phyloP scores from a whole-genome alignment of 2,329 filamentous ascomycete genomes.

The Helotiales sp. region DNA sequence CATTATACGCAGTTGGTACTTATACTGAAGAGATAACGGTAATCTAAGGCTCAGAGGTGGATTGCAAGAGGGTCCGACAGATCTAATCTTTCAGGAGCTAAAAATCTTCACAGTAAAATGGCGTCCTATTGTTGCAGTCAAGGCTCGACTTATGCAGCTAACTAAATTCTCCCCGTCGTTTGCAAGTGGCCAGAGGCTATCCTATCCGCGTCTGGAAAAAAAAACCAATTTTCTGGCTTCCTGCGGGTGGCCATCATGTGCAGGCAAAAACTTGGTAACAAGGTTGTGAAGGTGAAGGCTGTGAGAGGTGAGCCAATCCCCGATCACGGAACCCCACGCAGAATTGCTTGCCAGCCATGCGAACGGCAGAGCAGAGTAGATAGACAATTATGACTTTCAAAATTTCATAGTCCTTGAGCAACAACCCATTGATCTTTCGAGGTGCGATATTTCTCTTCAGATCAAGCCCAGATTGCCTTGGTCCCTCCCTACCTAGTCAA shows the following conservation, averaged over 20 bases:
- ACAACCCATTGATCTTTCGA: constrained; percentile 26
- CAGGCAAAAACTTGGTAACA: constrained; percentile 26
- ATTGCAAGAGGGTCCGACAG: not conserved
- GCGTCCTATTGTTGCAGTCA: constrained; percentile 17
- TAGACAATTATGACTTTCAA: not conserved
- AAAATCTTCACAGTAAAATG: constrained; percentile 23
- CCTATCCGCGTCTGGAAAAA: not conserved
- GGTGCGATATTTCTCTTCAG: constrained; percentile 22
- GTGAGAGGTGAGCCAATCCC: constrained; percentile 23
- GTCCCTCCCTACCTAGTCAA: not conserved
- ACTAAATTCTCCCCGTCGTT: constrained; percentile 4
- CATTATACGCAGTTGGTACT: not conserved
- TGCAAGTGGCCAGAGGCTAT: constrained; percentile 24
- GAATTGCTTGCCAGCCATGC: constrained; percentile 1
- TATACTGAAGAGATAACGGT: not conserved
- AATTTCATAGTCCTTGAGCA: constrained; percentile 6
- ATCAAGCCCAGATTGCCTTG: not conserved
- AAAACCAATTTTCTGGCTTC: constrained; percentile 22
- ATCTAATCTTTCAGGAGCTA: not conserved
- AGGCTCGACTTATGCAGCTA: constrained; percentile 13
- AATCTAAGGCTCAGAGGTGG: not conserved
- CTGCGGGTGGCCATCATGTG: constrained; percentile 19
- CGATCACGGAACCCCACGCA: constrained; percentile 15
- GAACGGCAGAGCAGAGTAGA: constrained; percentile 16
- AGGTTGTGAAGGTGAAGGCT: not conserved